Conservation (phyloP, 2,329 filamentous ascomycete species). For the Hypomyces perniciosus region DNA sequence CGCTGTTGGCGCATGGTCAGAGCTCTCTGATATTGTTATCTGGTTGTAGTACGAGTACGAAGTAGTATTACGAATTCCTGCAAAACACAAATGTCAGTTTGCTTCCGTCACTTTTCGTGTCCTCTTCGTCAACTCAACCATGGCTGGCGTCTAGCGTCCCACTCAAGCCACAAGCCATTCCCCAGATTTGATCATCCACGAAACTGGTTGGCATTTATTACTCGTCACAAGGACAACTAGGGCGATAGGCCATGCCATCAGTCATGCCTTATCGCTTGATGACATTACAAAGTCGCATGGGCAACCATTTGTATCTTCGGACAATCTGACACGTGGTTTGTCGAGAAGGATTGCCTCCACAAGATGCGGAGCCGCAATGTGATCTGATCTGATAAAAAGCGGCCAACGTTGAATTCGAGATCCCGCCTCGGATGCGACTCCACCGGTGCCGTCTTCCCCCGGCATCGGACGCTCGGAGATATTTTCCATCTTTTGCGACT, state of each 20-base stretch:
- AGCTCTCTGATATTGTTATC: no score
- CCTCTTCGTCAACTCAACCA: not conserved
- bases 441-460: slow-evolving; percentile 2
- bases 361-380: not conserved
- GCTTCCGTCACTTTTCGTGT: not conserved
- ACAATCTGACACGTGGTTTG: slow-evolving; percentile 3
- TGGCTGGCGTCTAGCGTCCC: no score
- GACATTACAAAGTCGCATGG: no score
- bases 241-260: no score
- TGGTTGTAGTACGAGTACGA: no score
- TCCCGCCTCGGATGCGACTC: not conserved
- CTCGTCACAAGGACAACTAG: not conserved
- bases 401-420: not conserved
- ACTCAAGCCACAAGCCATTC: not conserved
- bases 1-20: no score
- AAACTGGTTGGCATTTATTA: not conserved
- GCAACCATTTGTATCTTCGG: not conserved
- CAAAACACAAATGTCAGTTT: not conserved
- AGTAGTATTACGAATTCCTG: no score
- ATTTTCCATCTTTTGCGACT: not conserved
- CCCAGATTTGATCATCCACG: not conserved
- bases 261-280: no score
- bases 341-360: no score
- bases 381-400: slow-evolving; percentile 2
- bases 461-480: slow-evolving; percentile 8